Base-by-base conservation (phyloP, 306 rosid genomes). In the Canavalia ensiformis region DNA sequence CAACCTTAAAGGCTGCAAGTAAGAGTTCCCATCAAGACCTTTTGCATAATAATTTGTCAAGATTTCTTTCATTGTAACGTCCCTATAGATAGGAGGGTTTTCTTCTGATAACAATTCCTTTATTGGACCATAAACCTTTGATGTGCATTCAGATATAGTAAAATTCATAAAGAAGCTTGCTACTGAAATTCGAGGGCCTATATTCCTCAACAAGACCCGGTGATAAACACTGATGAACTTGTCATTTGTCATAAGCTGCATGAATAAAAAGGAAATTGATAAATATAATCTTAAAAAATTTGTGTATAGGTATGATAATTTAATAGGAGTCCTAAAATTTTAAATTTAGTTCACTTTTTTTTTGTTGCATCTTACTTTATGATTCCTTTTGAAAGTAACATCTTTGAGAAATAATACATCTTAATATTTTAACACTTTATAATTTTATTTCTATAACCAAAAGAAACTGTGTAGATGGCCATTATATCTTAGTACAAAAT, bases 31-130 rank as follows among this genome's bases (percentile, higher is more conserved):
- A 9, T 64, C 91, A 28, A 83, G 47, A 0, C 87, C 83, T 55
- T 82, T 70, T 2, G 51, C 11, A 46, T 1, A 34, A 75, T 49
- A 72, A 18, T 68, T 18, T 25, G n/a, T 3, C 25, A 50, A 25
- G 50, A 66, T 82, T 0, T 86, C 90, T 25, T 37, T 56, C 10
- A 77, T 10, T 0, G 81, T 83, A 8, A 55, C 25, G 5, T 75
- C 88, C 72, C 60, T 75, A 10, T 87, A 91, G 10, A 51, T 57
- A 2, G 88, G 86, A 8, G 88, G 88, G 11, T 86, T 78, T 31
- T 87, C 78, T 80, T 87, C 88, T 0, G 87, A 87, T 69, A 82
- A n/a, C 49, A 89, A 55, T 49, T 89, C 89, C 62, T 89, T 77
- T n/a, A 89, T 87, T 2, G 91, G 91, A 62, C 88, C 89, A 67